Evolutionary conservation across 2,329 filamentous ascomycete species (phyloP).

Genomic region (Teratosphaeria epicoccoides): DNA sequence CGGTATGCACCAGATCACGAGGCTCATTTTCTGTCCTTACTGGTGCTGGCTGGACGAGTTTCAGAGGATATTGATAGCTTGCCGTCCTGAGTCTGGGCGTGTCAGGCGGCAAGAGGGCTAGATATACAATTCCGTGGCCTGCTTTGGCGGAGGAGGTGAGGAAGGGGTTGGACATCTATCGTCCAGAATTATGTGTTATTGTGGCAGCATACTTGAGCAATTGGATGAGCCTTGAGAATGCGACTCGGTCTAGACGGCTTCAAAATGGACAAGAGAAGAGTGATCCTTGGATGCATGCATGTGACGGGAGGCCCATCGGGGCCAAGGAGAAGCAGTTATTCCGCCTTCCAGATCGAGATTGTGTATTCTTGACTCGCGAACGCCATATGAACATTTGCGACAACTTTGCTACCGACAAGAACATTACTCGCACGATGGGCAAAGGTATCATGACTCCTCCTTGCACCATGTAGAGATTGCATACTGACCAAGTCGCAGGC

Average conservation of each 20-base stretch:
- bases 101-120: slow-evolving; percentile 59
- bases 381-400: background rate
- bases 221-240: too few relatives aligned
- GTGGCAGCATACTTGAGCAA: slow-evolving; percentile 8
- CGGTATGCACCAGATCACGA: slow-evolving; percentile 53
- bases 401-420: background rate
- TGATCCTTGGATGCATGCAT: too few relatives aligned
- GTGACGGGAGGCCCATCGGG: background rate
- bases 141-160: slow-evolving; percentile 60
- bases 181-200: slow-evolving; percentile 11
- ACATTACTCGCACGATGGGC: slow-evolving; percentile 10
- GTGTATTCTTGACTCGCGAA: too few relatives aligned
- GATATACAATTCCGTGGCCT: slow-evolving; percentile 68
- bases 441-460: slow-evolving; percentile 9
- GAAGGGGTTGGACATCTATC: slow-evolving; percentile 53
- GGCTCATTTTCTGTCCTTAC: slow-evolving; percentile 32
- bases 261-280: background rate
- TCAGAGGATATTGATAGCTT: slow-evolving; percentile 87
- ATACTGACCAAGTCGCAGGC: slow-evolving; percentile 16
- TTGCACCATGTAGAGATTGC: background rate
- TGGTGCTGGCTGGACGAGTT: slow-evolving; percentile 73
- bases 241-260: background rate
- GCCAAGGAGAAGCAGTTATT: background rate
- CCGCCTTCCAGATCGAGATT: background rate
- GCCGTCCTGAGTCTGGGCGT: slow-evolving; percentile 62